Base-by-base conservation (phyloP, 1,139 yeast genomes). In the Yamadazyma songkhlaensis region DNA sequence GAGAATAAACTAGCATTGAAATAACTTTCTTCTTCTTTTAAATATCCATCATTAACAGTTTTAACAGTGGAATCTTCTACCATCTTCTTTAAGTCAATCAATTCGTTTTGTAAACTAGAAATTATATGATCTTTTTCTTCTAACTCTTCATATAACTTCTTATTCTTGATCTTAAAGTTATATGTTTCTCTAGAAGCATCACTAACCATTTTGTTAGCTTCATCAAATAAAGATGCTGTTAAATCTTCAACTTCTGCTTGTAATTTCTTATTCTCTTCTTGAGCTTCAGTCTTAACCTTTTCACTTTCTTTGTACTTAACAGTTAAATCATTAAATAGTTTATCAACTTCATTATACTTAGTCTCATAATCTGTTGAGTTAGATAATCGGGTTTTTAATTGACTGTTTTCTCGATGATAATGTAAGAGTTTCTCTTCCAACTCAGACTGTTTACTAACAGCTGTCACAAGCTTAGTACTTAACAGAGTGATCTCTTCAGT, bases 141-240 rank as follows among this genome's bases (percentile, higher is more conserved):
- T 33, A 89, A 56, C 44, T 84, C 88, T 42, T 78, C 83, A 27
- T 74, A 63, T 34, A 90, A 62, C 49, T 77, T 81, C 36, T 70
- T 63, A 50, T 80, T 82, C 45, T 74, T 71, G 31, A 71, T 58
- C 46, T 77, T 77, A 44, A 67, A 67, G 37, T 71, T 75, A 49
- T 75, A 69, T 9, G 79, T 71, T 47, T 78, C 84, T 47, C 74
- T 64, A 41, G 82, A 75, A 1, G 92, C 94, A 47, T 77, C 76
- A 42, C 79, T 77, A 10, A 86, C 95, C 85, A 84, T 84, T 35
- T 73, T 72, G 54, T 85, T 85, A 14, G 95, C 95, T 53, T 85
- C 92, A 49, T 78, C 82, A 55, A 86, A 86, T 31, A 86, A 61
- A 2, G 88, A 78, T 2, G 81, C 87, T 1, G 88, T 77, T 38